Percentiles rank a stretch among this genome's conserved stretches.
Evolutionary conservation across 805 yeast genomes (phyloP).

Genomic region (Candida jianshihensis): DNA sequence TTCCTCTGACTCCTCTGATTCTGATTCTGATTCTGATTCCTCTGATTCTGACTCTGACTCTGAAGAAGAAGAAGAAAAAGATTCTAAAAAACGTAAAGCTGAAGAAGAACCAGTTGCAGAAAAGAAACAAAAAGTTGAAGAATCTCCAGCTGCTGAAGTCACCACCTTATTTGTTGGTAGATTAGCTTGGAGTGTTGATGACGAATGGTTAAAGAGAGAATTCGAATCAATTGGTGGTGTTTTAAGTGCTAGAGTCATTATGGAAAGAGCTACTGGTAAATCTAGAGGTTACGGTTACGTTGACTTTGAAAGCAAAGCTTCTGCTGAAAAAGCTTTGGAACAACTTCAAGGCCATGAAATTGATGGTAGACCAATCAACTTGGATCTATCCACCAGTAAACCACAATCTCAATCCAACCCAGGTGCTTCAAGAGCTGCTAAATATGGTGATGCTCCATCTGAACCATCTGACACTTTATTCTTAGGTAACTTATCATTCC

Average conservation of each 20-base stretch:
- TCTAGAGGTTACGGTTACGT: conserved; percentile 98
- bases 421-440: conserved; percentile 76
- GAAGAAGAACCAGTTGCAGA: conserved; percentile 30
- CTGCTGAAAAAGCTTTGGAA: conserved; percentile 80
- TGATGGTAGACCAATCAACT: conserved; percentile 94
- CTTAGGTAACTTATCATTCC: conserved; percentile 93
- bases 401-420: conserved; percentile 53
- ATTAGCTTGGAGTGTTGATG: conserved; percentile 95
- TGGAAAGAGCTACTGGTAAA: conserved; percentile 86
- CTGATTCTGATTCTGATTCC: conserved; percentile 20
- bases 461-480: conserved; percentile 94
- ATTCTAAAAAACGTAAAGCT: conserved; percentile 29
- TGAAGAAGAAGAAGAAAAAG: conserved; percentile 22
- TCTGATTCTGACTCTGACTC: conserved; percentile 14
- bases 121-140: conserved; percentile 26
- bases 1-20: conserved; percentile 17
- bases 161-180: conserved; percentile 95
- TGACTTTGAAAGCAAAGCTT: conserved; percentile 72
- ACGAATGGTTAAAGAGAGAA: conserved; percentile 85
- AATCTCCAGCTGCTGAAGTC: conserved; percentile 47
- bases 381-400: conserved; percentile 84
- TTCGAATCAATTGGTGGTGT: conserved; percentile 83
- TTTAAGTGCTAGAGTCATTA: conserved; percentile 81
- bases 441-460: conserved; percentile 85
- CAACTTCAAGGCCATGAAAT: conserved; percentile 90